phyloP scores from a whole-genome alignment of 768 basidiomycete species.

The Suillus hirtellus region DNA sequence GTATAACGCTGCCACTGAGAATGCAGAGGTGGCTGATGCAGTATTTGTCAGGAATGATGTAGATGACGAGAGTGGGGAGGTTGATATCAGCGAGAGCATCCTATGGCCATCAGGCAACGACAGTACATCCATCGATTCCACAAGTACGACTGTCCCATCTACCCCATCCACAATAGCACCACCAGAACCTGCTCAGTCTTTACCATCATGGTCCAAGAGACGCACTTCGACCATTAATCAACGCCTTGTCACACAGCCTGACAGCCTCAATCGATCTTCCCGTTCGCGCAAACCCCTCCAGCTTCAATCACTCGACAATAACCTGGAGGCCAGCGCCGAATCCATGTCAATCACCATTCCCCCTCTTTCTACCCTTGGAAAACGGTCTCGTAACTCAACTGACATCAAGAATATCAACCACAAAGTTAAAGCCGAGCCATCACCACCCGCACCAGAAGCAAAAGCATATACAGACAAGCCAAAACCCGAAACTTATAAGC shows the following conservation, averaged over 20 bases:
- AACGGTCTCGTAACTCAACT: constrained; percentile 26
- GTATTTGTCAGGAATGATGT: constrained; percentile 58
- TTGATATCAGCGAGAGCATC: constrained; percentile 49
- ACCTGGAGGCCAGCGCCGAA: constrained; percentile 15
- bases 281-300: constrained; percentile 35
- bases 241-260: constrained; percentile 11
- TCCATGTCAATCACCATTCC: constrained; percentile 14
- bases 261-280: constrained; percentile 17
- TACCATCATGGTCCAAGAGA: background rate
- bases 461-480: constrained; percentile 27
- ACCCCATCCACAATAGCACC: constrained; percentile 6
- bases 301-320: constrained; percentile 16
- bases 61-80: constrained; percentile 61
- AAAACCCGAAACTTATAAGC: constrained; percentile 71
- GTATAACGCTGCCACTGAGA: constrained; percentile 34
- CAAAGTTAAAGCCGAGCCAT: constrained; percentile 20
- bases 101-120: constrained; percentile 19
- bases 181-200: constrained; percentile 3
- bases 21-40: constrained; percentile 34
- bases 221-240: background rate
- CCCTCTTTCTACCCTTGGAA: constrained; percentile 25
- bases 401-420: constrained; percentile 19
- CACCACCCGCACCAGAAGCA: constrained; percentile 16
- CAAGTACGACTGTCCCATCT: constrained; percentile 8
- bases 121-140: constrained; percentile 9